These are phyloP conservation scores for Diutina mesorugosa DNA, from an alignment of 1,139 yeast genomes.

Conservation along the genomic window DNA sequence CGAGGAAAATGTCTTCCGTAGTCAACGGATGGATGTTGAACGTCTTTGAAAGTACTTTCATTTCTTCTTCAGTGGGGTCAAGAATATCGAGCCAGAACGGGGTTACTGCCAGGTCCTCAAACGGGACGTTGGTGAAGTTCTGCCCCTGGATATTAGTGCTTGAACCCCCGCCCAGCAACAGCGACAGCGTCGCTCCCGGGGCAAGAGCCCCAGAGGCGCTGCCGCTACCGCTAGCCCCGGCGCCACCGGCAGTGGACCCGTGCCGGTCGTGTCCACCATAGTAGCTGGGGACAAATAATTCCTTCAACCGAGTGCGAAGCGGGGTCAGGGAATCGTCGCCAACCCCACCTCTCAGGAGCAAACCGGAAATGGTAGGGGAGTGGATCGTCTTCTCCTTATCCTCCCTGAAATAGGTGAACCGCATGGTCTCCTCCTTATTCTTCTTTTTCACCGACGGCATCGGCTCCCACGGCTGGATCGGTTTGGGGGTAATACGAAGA, in stretches of 20 bases:
- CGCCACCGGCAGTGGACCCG: background rate
- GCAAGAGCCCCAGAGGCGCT: slow-evolving; percentile 3
- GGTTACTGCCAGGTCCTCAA: background rate
- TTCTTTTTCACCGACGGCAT: slow-evolving; percentile 6
- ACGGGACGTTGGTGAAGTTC: background rate
- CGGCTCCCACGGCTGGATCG: slow-evolving; percentile 63
- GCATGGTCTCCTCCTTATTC: slow-evolving; percentile 13
- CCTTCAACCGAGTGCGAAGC: slow-evolving; percentile 11
- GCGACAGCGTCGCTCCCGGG: background rate
- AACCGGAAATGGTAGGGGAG: slow-evolving; percentile 78
- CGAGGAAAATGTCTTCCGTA: slow-evolving; percentile 87
- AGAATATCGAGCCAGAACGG: slow-evolving; percentile 91
- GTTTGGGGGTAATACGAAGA: slow-evolving; percentile 32
- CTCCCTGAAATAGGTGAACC: slow-evolving; percentile 89
- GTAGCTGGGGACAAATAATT: slow-evolving; percentile 13
- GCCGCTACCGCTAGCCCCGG: background rate
- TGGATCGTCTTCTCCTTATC: slow-evolving; percentile 83
- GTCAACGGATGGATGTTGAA: slow-evolving; percentile 94
- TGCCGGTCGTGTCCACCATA: background rate
- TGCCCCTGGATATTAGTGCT: background rate
- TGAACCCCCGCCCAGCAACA: background rate
- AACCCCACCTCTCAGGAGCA: slow-evolving; percentile 23
- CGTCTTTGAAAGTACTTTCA: slow-evolving; percentile 83
- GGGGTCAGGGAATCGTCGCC: slow-evolving; percentile 5
- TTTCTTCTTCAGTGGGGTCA: slow-evolving; percentile 92